Conservation (phyloP, 78 protist genomes). For the Paratrimastix pyriformis region DNA sequence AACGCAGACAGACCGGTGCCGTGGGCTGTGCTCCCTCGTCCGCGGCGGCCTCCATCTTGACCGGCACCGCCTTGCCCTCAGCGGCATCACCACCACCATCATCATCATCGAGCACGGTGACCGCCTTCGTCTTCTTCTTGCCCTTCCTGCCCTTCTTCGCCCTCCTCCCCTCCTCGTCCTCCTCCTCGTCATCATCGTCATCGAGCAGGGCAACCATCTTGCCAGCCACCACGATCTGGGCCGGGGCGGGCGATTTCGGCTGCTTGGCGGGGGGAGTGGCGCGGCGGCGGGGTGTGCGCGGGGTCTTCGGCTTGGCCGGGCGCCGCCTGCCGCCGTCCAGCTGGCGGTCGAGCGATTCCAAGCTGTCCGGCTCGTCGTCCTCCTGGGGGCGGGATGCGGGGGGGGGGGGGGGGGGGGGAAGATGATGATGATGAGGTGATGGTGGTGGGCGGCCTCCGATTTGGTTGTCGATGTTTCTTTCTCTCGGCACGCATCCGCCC, state of each 20-base stretch:
- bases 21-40: too few species aligned
- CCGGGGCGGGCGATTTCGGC: neutral
- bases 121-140: neutral
- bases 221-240: neutral
- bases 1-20: too few species aligned
- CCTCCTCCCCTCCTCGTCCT: slow-evolving; percentile 1
- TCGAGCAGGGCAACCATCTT: neutral
- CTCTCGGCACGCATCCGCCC: neutral
- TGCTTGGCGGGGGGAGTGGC: neutral
- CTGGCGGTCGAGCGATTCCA: neutral
- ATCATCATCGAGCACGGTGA: neutral
- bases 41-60: too few species aligned
- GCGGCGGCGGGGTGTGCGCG: neutral
- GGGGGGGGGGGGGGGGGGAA: too few species aligned
- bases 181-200: neutral
- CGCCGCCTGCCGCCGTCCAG: neutral
- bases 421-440: too few species aligned
- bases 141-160: neutral
- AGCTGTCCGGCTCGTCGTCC: neutral
- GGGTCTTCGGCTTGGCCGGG: neutral
- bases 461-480: neutral
- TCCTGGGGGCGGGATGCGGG: neutral
- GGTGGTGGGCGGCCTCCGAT: too few species aligned
- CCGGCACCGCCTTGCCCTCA: neutral
- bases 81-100: neutral